Conservation (phyloP, 352 stramenopile genomes). For the Globisporangium splendens region DNA sequence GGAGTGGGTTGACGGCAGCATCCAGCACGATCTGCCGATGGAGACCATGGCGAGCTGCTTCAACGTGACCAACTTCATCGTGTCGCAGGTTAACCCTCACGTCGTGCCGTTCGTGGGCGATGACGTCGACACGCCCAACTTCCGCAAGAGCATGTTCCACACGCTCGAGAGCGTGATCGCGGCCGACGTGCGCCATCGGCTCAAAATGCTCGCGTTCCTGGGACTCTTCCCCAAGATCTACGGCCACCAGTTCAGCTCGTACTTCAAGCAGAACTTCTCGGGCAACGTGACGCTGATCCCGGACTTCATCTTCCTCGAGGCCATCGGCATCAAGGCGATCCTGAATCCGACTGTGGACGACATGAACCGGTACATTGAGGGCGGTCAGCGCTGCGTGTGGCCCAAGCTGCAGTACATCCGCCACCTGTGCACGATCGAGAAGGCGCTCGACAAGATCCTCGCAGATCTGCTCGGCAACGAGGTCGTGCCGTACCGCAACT, state of each 20-base stretch:
- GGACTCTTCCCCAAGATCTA: constrained; percentile 86
- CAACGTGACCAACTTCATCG: constrained; percentile 93
- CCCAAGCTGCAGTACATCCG: constrained; percentile 92
- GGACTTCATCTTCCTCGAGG: constrained; percentile 83
- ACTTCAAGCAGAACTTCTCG: constrained; percentile 94
- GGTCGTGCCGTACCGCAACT: constrained; percentile 38
- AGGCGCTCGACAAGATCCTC: constrained; percentile 40
- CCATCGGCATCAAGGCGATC: constrained; percentile 81
- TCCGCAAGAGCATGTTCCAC: constrained; percentile 64
- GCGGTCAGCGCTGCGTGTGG: constrained; percentile 89
- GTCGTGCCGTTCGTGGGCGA: constrained; percentile 92
- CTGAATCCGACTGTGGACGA: constrained; percentile 74
- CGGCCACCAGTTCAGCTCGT: constrained; percentile 73
- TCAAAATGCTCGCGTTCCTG: constrained; percentile 80
- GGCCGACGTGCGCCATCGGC: constrained; percentile 46
- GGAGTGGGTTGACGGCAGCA: constrained; percentile 92
- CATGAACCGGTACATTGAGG: constrained; percentile 73
- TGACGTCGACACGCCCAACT: constrained; percentile 71
- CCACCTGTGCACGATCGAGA: constrained; percentile 92
- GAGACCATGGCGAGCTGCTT: constrained; percentile 92
- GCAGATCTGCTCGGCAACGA: constrained; percentile 22
- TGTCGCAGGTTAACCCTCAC: constrained; percentile 88
- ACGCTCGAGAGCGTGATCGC: constrained; percentile 85
- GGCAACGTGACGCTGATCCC: constrained; percentile 95
- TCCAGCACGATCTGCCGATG: constrained; percentile 91